These are phyloP conservation scores for Aspergillus uvarum DNA, from an alignment of 2,329 filamentous ascomycete species.

Conservation along the genomic window DNA sequence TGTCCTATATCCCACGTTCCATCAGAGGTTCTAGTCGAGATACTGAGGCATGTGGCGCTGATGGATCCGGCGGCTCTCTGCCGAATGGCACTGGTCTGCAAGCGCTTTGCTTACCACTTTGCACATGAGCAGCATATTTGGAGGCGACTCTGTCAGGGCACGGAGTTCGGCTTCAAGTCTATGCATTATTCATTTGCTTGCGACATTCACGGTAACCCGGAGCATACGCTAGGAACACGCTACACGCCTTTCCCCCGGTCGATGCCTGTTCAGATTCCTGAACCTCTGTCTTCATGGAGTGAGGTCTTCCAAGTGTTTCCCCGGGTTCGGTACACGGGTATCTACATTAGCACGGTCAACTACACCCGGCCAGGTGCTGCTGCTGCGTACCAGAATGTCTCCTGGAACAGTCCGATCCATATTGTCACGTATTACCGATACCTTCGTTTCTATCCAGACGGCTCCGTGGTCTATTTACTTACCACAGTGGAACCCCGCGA, in stretches of 20 bases:
- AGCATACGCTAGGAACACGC: constrained; percentile 32
- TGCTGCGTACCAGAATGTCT: constrained; percentile 63
- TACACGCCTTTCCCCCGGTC: constrained; percentile 39
- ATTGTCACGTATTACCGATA: constrained; percentile 99
- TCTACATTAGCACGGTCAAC: constrained; percentile 96
- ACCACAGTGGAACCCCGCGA: constrained; percentile 80
- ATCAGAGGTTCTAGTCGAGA: constrained; percentile 78
- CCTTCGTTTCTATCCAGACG: constrained; percentile 90
- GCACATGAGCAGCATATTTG: constrained; percentile 82
- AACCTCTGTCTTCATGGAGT: constrained; percentile 53
- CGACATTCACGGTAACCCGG: constrained; percentile 52
- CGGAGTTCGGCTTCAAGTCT: constrained; percentile 72
- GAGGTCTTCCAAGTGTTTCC: constrained; percentile 79
- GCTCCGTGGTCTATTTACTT: constrained; percentile 75
- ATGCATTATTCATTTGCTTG: constrained; percentile 81
- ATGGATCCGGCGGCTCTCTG: constrained; percentile 74
- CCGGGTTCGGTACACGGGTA: constrained; percentile 87
- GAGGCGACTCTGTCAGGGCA: constrained; percentile 70
- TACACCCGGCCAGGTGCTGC: constrained; percentile 82
- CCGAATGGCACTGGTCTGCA: constrained; percentile 78
- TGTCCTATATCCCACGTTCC: constrained; percentile 78
- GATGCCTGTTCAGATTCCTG: constrained; percentile 32
- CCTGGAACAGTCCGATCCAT: constrained; percentile 81
- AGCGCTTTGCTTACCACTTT: constrained; percentile 80
- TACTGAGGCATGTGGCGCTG: constrained; percentile 72